These are phyloP conservation scores for Pythium aphanidermatum DNA, from an alignment of 352 stramenopile genomes.

Conservation along the genomic window DNA sequence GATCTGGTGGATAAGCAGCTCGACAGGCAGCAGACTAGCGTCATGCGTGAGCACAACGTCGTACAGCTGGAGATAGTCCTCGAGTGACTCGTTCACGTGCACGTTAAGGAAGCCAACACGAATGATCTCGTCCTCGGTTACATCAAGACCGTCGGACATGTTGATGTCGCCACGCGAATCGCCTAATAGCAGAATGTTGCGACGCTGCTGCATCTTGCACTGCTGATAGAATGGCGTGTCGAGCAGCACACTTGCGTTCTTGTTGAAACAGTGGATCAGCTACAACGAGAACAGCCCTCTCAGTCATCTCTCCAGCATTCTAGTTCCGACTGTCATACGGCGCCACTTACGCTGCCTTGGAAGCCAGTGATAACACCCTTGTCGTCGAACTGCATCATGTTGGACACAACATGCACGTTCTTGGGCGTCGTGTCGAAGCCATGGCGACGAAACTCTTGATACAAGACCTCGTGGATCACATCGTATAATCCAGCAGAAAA, in stretches of 20 bases:
- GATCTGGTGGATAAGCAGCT: conserved; percentile 47
- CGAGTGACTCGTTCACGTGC: conserved; percentile 51
- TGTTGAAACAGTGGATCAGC: conserved; percentile 75
- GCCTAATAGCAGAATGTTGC: conserved; percentile 60
- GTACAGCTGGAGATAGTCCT: conserved; percentile 56
- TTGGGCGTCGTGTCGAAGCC: conserved; percentile 16
- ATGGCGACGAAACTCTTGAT: conserved; percentile 32
- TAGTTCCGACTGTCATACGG: not conserved
- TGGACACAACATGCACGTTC: conserved; percentile 71
- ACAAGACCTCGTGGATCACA: conserved; percentile 59
- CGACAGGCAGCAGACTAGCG: conserved; percentile 38
- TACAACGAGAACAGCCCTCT: conserved; percentile 3
- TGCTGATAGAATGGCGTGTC: conserved; percentile 55
- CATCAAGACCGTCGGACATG: conserved; percentile 50
- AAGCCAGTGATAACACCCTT: conserved; percentile 41
- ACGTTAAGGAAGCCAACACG: conserved; percentile 68
- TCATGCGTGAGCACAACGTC: conserved; percentile 71
- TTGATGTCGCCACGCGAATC: conserved; percentile 55
- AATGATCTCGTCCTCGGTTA: conserved; percentile 45
- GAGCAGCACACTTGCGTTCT: conserved; percentile 59
- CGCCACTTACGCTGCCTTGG: conserved; percentile 29
- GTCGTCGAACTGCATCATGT: conserved; percentile 68
- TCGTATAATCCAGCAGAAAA: conserved; percentile 70
- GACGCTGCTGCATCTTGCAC: conserved; percentile 39
- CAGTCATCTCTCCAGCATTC: too few species aligned